Evolutionary conservation across 1,284 basidiomycete genomes (phyloP).

Genomic region (Amylostereum areolatum): DNA sequence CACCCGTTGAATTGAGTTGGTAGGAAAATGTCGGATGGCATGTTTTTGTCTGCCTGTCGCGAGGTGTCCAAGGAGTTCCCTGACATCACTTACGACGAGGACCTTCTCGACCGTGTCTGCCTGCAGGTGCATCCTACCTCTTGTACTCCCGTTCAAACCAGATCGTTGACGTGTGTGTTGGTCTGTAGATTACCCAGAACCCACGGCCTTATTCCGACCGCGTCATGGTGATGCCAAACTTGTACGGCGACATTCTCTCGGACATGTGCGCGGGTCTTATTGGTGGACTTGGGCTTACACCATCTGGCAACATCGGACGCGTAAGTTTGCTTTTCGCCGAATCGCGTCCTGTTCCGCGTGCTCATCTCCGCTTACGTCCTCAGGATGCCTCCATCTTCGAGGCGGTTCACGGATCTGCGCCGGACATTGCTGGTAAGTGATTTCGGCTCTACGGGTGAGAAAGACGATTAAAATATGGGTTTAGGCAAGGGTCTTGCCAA

Average conservation of each 20-base stretch:
- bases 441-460: background rate
- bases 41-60: constrained; percentile 98
- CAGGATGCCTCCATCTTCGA: constrained; percentile 99
- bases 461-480: constrained; percentile 18
- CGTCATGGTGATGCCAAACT: constrained; percentile 99
- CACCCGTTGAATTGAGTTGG: constrained; percentile 5
- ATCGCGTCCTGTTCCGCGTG: too few species aligned
- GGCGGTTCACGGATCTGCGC: constrained; percentile 96
- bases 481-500: constrained; percentile 94
- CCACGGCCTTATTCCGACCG: constrained; percentile 92
- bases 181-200: constrained; percentile 77
- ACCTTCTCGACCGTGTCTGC: constrained; percentile 95
- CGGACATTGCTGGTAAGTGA: constrained; percentile 71
- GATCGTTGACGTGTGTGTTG: constrained; percentile 1
- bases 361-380: constrained; percentile 14
- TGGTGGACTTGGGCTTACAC: constrained; percentile 95
- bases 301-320: constrained; percentile 96
- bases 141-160: constrained; percentile 7
- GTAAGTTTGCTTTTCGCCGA: constrained; percentile 35
- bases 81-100: constrained; percentile 92
- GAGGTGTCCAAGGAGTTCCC: constrained; percentile 97
- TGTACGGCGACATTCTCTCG: constrained; percentile 96
- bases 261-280: constrained; percentile 99
- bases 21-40: constrained; percentile 99
- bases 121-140: constrained; percentile 53